These are phyloP conservation scores for Populus davidiana DNA, from an alignment of 345 rosid genomes.

Conservation along the genomic window DNA sequence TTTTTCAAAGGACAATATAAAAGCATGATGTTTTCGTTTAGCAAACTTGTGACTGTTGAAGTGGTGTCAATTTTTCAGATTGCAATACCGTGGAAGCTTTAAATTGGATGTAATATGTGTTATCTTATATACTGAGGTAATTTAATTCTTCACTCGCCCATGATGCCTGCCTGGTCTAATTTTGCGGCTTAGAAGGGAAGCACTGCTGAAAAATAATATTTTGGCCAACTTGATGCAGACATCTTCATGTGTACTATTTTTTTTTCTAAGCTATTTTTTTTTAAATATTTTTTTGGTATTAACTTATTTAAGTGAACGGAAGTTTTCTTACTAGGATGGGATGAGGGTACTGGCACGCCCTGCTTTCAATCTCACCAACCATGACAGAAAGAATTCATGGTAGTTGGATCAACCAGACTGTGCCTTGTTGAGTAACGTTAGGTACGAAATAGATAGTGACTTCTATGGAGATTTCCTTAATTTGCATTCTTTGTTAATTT, in stretches of 20 bases:
- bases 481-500: constrained; percentile 5
- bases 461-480: constrained; percentile 4
- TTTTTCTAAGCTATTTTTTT: too few species aligned
- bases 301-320: not conserved
- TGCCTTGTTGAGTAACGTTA: not conserved
- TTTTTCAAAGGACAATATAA: too few species aligned
- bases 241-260: not conserved
- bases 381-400: constrained; percentile 14
- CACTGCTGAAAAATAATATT: constrained; percentile 11
- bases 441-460: constrained; percentile 8
- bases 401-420: constrained; percentile 18
- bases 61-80: not conserved
- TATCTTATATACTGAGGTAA: not conserved
- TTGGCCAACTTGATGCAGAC: not conserved
- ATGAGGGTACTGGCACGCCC: not conserved
- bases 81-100: not conserved
- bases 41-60: not conserved
- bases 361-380: constrained; percentile 13
- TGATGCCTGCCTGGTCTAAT: not conserved
- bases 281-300: not conserved
- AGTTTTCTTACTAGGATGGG: not conserved
- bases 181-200: constrained; percentile 1
- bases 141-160: not conserved
- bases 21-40: not conserved
- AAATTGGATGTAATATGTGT: not conserved